Base-by-base conservation (phyloP, 192 early-diverging fungal species). In the Linnemannia zychae region DNA sequence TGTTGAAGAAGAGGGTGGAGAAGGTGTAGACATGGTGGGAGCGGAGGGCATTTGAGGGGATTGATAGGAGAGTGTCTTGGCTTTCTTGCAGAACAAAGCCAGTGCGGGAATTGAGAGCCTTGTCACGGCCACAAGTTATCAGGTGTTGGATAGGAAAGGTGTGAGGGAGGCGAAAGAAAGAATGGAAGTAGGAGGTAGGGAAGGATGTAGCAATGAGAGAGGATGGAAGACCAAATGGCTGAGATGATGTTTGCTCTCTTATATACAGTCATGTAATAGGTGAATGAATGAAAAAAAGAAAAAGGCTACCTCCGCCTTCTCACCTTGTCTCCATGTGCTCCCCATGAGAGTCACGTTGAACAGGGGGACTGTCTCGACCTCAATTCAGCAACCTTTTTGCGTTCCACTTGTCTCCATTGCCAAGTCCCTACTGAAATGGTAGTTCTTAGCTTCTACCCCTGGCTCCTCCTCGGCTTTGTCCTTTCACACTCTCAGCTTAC, bases 11-110 rank as follows among this genome's bases (percentile, higher is more conserved):
- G 68, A 40, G 49, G 71, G 37, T 17, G 22, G n/a, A 6, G 65
- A 68, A 28, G 72, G n/a, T 33, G 67, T 31, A 31, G 74, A 82
- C 34, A 37, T 40, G 28, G 68, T 44, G n/a, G 74, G 75, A n/a
- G 57, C 44, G n/a, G 76, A 83, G 17, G 75, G 71, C 81, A 74
- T 71, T 28, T 22, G 46, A 48, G 7, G 57, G 31, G 36, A 63
- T 24, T 33, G 40, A 66, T 17, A 24, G 40, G 3, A 13, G 57
- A 63, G 40, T 44, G 40, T 9, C 40, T 24, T 50, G 37, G 20
- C 46, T 50, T 28, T 34, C 50, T 36, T 20, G 33, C 22, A 37
- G 47, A 53, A 36, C 28, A n/a, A 63, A 63, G 28, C 28, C 57
- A 63, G 28, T 11, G 28, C 15, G 15, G 57, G 28, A 24, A 11